These are phyloP conservation scores for Fomitopsis serialis DNA, from an alignment of 768 basidiomycete species.

Conservation along the genomic window DNA sequence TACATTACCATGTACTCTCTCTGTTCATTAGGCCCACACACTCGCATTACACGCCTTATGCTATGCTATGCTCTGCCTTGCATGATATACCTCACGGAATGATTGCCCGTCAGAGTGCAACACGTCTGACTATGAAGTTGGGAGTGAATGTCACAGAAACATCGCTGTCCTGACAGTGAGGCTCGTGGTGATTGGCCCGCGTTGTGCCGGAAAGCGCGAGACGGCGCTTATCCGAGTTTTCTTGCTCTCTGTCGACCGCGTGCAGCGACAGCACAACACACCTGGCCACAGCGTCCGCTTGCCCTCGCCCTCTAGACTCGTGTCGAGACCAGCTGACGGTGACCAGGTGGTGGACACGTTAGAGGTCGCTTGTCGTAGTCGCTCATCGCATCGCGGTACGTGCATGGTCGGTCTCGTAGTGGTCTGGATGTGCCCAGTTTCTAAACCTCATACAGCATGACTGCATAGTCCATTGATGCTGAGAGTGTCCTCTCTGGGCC, in stretches of 20 bases:
- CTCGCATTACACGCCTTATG: conserved; percentile 30
- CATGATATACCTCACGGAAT: conserved; percentile 20
- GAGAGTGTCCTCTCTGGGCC: conserved; percentile 76
- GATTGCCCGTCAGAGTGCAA: not conserved
- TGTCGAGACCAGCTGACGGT: too few species aligned
- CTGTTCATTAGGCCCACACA: conserved; percentile 32
- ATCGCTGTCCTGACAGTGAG: too few species aligned
- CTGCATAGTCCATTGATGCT: conserved; percentile 74
- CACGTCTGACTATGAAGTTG: too few species aligned
- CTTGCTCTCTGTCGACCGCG: too few species aligned
- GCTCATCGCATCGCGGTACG: conserved; percentile 16
- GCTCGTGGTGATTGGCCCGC: too few species aligned
- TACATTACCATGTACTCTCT: conserved; percentile 31
- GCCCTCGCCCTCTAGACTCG: too few species aligned
- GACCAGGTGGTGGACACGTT: too few species aligned
- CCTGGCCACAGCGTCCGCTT: too few species aligned
- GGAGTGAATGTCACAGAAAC: too few species aligned
- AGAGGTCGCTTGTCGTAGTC: conserved; percentile 4
- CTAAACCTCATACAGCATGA: conserved; percentile 48
- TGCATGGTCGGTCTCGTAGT: not conserved
- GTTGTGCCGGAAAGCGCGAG: too few species aligned
- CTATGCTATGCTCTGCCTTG: conserved; percentile 35
- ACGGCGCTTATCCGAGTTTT: too few species aligned
- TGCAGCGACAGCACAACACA: too few species aligned
- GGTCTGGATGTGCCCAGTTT: not conserved